Percentiles rank a stretch among this genome's conserved stretches.
Conservation (phyloP, 2,329 filamentous ascomycete genomes). For the Xylaria sp. region DNA sequence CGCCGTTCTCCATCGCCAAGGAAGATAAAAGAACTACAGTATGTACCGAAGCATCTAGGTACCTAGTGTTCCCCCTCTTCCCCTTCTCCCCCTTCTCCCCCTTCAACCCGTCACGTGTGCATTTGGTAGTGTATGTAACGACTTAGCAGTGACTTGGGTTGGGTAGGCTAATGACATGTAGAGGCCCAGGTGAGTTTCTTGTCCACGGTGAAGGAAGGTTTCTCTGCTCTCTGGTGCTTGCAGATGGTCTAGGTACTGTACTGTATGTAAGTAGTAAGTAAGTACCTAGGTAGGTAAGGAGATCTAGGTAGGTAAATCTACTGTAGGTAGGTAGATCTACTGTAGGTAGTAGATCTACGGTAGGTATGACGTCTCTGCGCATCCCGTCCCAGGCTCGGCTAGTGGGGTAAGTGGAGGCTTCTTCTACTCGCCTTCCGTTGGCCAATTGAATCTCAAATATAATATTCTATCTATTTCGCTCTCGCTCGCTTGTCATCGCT, state of each 20-base stretch:
- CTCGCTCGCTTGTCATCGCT: constrained; percentile 3
- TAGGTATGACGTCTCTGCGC: not conserved
- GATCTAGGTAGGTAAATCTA: too few species aligned
- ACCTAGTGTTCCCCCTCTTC: too few species aligned
- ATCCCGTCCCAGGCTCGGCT: not conserved
- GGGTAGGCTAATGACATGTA: too few species aligned
- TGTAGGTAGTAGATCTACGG: not conserved
- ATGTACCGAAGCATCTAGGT: constrained; percentile 1
- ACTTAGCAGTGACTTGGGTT: too few species aligned
- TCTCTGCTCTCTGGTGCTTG: too few species aligned
- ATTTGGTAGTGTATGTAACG: too few species aligned
- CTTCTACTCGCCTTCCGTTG: too few species aligned
- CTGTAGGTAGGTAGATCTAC: not conserved
- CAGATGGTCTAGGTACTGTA: too few species aligned
- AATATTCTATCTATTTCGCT: not conserved
- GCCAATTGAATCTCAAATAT: not conserved
- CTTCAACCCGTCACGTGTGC: constrained; percentile 11
- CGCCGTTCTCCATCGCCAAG: not conserved
- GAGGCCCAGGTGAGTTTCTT: too few species aligned
- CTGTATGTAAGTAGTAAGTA: too few species aligned
- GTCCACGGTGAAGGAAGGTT: too few species aligned
- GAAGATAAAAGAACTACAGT: not conserved
- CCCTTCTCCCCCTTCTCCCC: not conserved
- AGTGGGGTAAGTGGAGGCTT: constrained; percentile 1
- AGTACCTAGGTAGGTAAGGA: too few species aligned